Conservation (phyloP, 2,329 filamentous ascomycete species). For the Pseudocercospora eumusae region DNA sequence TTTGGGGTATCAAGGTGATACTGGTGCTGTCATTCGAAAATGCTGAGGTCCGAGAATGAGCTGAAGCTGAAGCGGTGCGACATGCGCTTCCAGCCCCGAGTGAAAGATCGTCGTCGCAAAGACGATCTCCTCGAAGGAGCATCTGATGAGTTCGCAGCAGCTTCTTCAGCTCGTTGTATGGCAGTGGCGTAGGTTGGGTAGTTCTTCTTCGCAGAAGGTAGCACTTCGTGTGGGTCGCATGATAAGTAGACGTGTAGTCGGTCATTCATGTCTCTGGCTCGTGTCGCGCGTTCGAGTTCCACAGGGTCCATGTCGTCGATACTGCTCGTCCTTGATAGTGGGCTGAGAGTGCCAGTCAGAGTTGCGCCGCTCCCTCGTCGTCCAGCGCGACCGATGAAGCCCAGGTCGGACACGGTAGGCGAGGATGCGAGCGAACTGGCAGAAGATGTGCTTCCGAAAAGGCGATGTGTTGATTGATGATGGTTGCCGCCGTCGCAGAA, state of each 20-base stretch:
- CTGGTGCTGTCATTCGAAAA: slow-evolving; percentile 11
- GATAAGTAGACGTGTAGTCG: slow-evolving; percentile 40
- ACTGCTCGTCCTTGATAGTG: slow-evolving; percentile 37
- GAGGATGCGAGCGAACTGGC: slow-evolving; percentile 36
- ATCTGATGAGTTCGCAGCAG: slow-evolving; percentile 10
- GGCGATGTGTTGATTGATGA: slow-evolving; percentile 48
- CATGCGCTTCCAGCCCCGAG: slow-evolving; percentile 25
- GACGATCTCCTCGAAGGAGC: slow-evolving; percentile 12
- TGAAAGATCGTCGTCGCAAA: slow-evolving; percentile 17
- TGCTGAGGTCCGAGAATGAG: slow-evolving; percentile 14
- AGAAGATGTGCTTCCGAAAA: slow-evolving; percentile 51
- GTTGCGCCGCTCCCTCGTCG: slow-evolving; percentile 33
- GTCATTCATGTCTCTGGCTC: slow-evolving; percentile 40
- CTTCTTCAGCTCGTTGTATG: slow-evolving; percentile 24
- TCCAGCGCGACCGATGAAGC: slow-evolving; percentile 16
- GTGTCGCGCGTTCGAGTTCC: slow-evolving; percentile 35
- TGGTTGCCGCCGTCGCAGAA: slow-evolving; percentile 46
- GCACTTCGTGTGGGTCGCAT: slow-evolving; percentile 36
- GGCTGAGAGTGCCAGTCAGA: slow-evolving; percentile 28
- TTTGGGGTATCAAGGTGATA: background rate
- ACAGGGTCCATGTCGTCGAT: slow-evolving; percentile 24
- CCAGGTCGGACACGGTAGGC: slow-evolving; percentile 27
- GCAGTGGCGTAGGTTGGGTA: slow-evolving; percentile 34
- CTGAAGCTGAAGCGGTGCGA: slow-evolving; percentile 22
- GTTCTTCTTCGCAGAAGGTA: slow-evolving; percentile 38